These are phyloP conservation scores for Coniochaeta sp. DNA, from an alignment of 2,329 filamentous ascomycete genomes.

Conservation along the genomic window DNA sequence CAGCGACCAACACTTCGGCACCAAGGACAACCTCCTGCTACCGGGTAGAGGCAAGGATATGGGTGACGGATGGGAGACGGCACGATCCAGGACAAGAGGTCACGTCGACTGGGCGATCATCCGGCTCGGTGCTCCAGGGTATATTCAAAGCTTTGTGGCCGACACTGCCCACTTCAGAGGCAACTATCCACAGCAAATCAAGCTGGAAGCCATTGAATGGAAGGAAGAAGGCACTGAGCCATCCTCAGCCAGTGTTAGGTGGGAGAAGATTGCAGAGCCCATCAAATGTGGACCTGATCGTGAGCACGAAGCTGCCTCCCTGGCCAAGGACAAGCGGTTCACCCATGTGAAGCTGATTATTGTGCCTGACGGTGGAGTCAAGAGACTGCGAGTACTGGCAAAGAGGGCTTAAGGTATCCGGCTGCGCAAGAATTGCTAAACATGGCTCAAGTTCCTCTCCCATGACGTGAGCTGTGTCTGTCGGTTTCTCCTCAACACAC, in stretches of 20 bases:
- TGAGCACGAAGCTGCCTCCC: conserved; percentile 59
- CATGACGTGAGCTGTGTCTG: too few relatives aligned
- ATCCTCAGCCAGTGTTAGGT: conserved; percentile 47
- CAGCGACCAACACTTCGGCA: conserved; percentile 80
- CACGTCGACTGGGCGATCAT: conserved; percentile 81
- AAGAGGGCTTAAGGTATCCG: conserved; percentile 38
- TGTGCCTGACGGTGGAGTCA: conserved; percentile 88
- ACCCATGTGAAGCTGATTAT: conserved; percentile 88
- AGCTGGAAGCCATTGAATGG: conserved; percentile 56
- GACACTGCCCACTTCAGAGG: conserved; percentile 80
- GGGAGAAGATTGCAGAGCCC: conserved; percentile 59
- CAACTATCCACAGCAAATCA: conserved; percentile 74
- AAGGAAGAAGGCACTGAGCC: conserved; percentile 43
- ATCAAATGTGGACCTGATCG: conserved; percentile 65
- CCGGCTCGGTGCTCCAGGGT: conserved; percentile 59
- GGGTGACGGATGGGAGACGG: conserved; percentile 85
- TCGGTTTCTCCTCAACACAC: too few relatives aligned
- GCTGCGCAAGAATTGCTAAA: too few relatives aligned
- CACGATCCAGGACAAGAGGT: conserved; percentile 60
- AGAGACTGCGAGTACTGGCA: conserved; percentile 73
- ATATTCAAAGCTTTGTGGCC: conserved; percentile 60
- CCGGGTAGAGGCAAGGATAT: conserved; percentile 76
- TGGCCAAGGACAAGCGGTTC: conserved; percentile 52
- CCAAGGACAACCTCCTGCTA: conserved; percentile 71
- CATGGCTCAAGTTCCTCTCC: too few relatives aligned